Base-by-base conservation (phyloP, 805 yeast genomes). In the Cyberlindnera misumaiensis region DNA sequence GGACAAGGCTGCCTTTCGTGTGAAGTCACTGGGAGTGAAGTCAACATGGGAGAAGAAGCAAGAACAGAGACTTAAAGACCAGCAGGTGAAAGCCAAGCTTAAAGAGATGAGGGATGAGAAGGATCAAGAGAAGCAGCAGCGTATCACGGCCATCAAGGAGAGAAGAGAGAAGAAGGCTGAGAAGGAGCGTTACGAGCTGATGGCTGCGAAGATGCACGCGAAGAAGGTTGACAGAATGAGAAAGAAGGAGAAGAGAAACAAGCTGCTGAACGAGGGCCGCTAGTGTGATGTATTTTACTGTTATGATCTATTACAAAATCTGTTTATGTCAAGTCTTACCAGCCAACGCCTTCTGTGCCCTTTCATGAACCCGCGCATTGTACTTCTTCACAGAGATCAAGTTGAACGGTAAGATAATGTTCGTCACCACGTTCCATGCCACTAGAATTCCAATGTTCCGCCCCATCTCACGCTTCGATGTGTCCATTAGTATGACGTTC, bases 181-280 rank as follows among this genome's bases (percentile, higher is more conserved):
- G 61, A 77, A 77, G 61, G 97, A 90, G 59, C 75, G 98, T 52
- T 85, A 80, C 56, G 95, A 83, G 54, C 70, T 69, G 55, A 59
- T 90, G 57, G 93, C 95, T 11, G 72, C 75, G 40, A 86, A 83
- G 63, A 85, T 90, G 95, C 90, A 87, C 58, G 83, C 83, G 31
- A 89, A 88, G 79, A 83, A 78, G 68, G 84, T 88, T 30, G 97
- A 88, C 47, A 76, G 98, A 63, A 59, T 90, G 65, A 80, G 83
- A 65, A 80, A 83, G 68, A 80, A 83, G 57, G 98, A 90, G 59
- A 90, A 90, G 82, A 80, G 97, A 65, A 90, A 89, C 67, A 90
- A 90, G 66, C 68, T 88, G 54, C 77, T 89, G 59, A 87, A 81
- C 59, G 97, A 89, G 35, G 57, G 57, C 57, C 96, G 97, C 62